phyloP scores from a whole-genome alignment of 257 asterid genomes.

The Nicotiana otophora region DNA sequence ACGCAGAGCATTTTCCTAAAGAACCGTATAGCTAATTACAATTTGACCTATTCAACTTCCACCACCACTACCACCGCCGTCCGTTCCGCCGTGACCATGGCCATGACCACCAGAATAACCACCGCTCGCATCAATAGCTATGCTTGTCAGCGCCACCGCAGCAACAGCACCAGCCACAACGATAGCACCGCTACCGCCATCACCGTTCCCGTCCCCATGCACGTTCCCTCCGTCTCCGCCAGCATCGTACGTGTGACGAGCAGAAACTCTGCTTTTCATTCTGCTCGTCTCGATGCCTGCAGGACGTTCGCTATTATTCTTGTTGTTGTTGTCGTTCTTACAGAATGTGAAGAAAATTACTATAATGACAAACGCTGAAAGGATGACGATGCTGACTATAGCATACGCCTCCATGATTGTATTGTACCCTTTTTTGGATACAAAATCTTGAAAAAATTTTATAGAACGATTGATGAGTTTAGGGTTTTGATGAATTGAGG shows the following conservation, averaged over 20 bases:
- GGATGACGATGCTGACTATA: constrained; percentile 1
- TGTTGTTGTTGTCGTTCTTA: background rate
- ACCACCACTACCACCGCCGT: no score
- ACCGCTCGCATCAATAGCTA: background rate
- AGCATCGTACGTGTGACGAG: background rate
- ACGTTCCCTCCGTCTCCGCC: background rate
- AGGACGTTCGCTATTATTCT: background rate
- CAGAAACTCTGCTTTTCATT: background rate
- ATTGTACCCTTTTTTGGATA: background rate
- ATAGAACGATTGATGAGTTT: background rate
- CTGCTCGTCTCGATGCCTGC: background rate
- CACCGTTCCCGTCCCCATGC: background rate
- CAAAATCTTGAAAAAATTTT: background rate
- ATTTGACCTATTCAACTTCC: background rate
- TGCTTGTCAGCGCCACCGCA: background rate
- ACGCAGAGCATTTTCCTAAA: background rate
- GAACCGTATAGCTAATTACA: background rate
- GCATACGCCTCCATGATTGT: background rate
- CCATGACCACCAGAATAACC: background rate
- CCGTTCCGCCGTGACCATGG: background rate
- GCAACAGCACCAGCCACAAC: background rate
- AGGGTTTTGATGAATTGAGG: background rate
- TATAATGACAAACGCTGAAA: background rate
- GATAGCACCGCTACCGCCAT: background rate
- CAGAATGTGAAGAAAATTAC: background rate